Evolutionary conservation across 257 asterid genomes (phyloP).

Genomic region (Misopates orontium): DNA sequence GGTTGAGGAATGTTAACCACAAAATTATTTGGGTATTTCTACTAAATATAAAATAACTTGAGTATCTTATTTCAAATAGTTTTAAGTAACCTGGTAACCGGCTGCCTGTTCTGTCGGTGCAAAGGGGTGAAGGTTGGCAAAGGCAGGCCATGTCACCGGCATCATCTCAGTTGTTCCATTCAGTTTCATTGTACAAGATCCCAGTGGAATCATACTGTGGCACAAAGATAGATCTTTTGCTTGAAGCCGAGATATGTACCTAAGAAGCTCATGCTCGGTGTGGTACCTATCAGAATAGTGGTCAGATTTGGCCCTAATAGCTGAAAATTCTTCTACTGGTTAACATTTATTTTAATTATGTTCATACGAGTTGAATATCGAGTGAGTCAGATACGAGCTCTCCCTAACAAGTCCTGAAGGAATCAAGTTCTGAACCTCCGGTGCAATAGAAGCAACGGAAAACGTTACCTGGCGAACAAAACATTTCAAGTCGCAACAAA

Average conservation of each 20-base stretch:
- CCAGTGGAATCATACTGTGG: slow-evolving; percentile 98
- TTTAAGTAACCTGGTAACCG: slow-evolving; percentile 73
- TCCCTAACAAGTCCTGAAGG: slow-evolving; percentile 84
- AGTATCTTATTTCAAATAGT: slow-evolving; percentile 17
- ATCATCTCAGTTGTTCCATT: slow-evolving; percentile 97
- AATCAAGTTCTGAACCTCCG: slow-evolving; percentile 67
- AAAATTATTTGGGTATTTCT: too few relatives aligned
- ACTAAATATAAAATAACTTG: too few relatives aligned
- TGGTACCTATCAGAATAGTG: slow-evolving; percentile 57
- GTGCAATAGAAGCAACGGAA: slow-evolving; percentile 82
- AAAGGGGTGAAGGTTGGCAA: slow-evolving; percentile 85
- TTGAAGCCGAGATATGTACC: slow-evolving; percentile 82
- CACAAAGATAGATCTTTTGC: slow-evolving; percentile 90
- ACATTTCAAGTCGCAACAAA: background rate
- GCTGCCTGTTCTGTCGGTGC: slow-evolving; percentile 87
- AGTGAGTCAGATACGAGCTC: slow-evolving; percentile 77
- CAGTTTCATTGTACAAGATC: slow-evolving; percentile 97
- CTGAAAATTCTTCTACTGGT: too few relatives aligned
- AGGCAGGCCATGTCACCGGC: slow-evolving; percentile 97
- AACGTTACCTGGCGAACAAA: slow-evolving; percentile 59
- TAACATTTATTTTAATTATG: slow-evolving; percentile 14
- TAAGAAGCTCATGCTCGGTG: slow-evolving; percentile 93
- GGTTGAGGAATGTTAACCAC: slow-evolving; percentile 22
- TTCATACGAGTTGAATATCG: slow-evolving; percentile 89
- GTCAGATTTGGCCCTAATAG: slow-evolving; percentile 24